Percentiles rank a stretch among this genome's conserved stretches.
phyloP scores from a whole-genome alignment of 495 filamentous ascomycete species.

The Daldinia vernicosa region DNA sequence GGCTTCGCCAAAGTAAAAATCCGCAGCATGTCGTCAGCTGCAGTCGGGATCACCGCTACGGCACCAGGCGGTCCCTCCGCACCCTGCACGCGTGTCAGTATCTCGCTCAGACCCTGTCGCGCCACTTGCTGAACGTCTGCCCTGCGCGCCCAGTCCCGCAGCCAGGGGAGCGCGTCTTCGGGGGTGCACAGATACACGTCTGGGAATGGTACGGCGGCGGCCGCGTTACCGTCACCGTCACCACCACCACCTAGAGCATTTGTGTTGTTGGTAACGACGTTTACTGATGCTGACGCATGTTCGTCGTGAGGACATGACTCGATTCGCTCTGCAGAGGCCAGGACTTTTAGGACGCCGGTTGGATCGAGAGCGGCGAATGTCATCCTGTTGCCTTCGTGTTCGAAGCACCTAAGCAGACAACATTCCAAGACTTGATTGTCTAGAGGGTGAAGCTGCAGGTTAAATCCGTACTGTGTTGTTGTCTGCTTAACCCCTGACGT shows the following conservation, averaged over 20 bases:
- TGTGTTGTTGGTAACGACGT: neutral
- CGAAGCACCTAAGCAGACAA: neutral
- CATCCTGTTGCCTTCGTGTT: neutral
- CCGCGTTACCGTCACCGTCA: neutral
- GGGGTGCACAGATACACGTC: constrained; percentile 14
- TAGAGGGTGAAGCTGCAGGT: neutral
- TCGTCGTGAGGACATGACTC: constrained; percentile 7
- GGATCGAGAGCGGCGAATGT: neutral
- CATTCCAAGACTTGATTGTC: neutral
- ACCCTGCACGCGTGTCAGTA: neutral
- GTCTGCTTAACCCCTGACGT: neutral
- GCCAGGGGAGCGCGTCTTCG: constrained; percentile 13
- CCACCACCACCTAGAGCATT: neutral
- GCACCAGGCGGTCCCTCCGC: neutral
- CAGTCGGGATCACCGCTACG: neutral
- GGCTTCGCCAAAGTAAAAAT: constrained; percentile 18
- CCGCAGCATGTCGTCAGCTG: neutral
- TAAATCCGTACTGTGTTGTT: neutral
- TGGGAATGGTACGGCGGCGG: neutral
- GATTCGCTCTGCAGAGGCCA: constrained; percentile 17
- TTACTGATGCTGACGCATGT: neutral
- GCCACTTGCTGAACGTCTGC: neutral
- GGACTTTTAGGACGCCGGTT: neutral
- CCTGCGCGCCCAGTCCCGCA: constrained; percentile 16
- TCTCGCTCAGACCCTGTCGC: neutral